These are phyloP conservation scores for Zygosaccharomyces sapae DNA, from an alignment of 1,139 yeast genomes.

Conservation along the genomic window DNA sequence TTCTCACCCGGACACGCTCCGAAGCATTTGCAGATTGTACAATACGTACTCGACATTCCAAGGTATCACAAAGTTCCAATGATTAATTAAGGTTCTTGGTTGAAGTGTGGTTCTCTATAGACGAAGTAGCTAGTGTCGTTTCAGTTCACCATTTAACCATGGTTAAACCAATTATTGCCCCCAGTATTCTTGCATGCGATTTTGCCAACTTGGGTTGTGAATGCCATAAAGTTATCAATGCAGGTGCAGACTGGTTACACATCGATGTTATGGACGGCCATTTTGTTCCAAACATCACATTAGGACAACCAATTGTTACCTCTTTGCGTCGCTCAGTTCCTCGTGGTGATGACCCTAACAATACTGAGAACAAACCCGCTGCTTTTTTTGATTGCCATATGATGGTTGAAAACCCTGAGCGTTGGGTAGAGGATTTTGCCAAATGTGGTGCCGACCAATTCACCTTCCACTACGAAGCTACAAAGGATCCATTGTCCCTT, in stretches of 20 bases:
- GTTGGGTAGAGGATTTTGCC: slow-evolving; percentile 92
- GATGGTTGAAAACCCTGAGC: slow-evolving; percentile 95
- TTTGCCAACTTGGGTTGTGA: slow-evolving; percentile 86
- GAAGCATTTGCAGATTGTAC: neutral
- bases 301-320: slow-evolving; percentile 86
- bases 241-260: slow-evolving; percentile 93
- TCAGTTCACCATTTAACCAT: slow-evolving; percentile 35
- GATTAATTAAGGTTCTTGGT: too few relatives aligned
- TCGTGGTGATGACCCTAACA: slow-evolving; percentile 41
- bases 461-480: slow-evolving; percentile 94
- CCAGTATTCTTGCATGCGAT: slow-evolving; percentile 92
- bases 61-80: too few relatives aligned
- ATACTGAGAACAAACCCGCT: slow-evolving; percentile 31
- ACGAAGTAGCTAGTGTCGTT: too few relatives aligned
- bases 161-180: slow-evolving; percentile 85
- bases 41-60: too few relatives aligned
- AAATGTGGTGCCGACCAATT: slow-evolving; percentile 95
- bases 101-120: too few relatives aligned
- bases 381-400: slow-evolving; percentile 95
- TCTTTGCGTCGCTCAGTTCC: slow-evolving; percentile 79
- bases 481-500: slow-evolving; percentile 69
- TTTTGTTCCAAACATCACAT: slow-evolving; percentile 92
- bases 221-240: slow-evolving; percentile 72
- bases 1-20: slow-evolving; percentile 5
- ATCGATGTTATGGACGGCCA: slow-evolving; percentile 98